Base-by-base conservation (phyloP, 768 basidiomycete genomes). In the Coprinopsis sp. region DNA sequence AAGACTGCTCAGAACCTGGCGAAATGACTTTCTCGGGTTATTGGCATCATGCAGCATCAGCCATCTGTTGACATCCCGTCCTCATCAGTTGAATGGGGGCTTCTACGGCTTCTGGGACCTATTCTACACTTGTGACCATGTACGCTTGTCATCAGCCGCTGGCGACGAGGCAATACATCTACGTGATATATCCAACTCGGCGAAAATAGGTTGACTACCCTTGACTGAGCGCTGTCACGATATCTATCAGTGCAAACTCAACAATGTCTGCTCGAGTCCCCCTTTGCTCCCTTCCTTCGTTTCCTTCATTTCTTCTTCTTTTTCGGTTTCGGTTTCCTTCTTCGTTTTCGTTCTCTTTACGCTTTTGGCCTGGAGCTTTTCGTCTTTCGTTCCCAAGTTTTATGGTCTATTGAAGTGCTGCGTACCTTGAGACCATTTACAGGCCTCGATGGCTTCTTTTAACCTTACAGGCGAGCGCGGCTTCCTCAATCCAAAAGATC, bases 371-470 rank as follows among this genome's bases (percentile, higher is more conserved):
- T 30, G 27, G 40, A 21, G 40, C 40, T 42, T 41, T 51, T 52
- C 50, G 37, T 29, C 24, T 40, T 50, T 42, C 31, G 55, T 48
- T 50, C 53, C 56, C 57, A 36, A 49, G 48, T 49, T n/a, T 30
- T 28, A 43, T 49, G 48, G 22, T 29, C 19, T 6, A 18, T 38
- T 49, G 47, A 44, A 36, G 3, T n/a, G n/a, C 24, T 30, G 13
- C n/a, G 18, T 40, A 18, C 36, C 13, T 53, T 53, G 46, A 50
- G 54, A 49, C 48, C 51, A 47, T 33, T 46, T 56, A 57, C 52
- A 54, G 33, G 70, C 68, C 72, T 76, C 56, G 71, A 77, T 78
- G 75, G 73, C 72, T 50, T 61, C 63, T 51, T 70, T 71, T 58
- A 67, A 70, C 49, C 53, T 76, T 36, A 67, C 69, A 50, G 67